These are phyloP conservation scores for Heliamphora exappendiculata DNA, from an alignment of 148 eudicot species.

Conservation along the genomic window DNA sequence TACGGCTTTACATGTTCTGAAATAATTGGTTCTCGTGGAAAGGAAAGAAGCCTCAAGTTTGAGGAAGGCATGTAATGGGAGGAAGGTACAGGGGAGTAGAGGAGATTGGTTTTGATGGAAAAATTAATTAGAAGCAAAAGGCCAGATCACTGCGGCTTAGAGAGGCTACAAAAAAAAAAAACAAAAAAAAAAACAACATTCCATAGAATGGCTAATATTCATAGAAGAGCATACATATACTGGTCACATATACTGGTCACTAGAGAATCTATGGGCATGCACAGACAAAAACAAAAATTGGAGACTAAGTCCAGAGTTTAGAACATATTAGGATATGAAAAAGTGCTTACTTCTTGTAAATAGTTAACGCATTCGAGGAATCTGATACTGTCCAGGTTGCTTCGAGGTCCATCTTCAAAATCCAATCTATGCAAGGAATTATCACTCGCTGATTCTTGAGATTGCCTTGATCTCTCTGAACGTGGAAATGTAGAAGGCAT, in stretches of 20 bases:
- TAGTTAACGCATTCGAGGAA: slow-evolving; percentile 89
- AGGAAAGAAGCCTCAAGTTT: not conserved
- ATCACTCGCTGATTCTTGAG: slow-evolving; percentile 51
- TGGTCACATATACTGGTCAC: not conserved
- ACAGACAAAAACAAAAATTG: not conserved
- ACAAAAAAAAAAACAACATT: not conserved
- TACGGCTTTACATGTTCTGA: not conserved
- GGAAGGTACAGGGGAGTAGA: not conserved
- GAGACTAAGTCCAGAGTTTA: not conserved
- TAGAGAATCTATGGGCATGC: not conserved
- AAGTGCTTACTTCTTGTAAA: slow-evolving; percentile 71
- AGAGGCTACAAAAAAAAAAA: not conserved
- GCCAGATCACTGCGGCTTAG: not conserved
- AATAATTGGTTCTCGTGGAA: not conserved
- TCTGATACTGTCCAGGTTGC: slow-evolving; percentile 79
- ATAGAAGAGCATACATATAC: not conserved
- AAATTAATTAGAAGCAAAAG: not conserved
- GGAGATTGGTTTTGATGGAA: not conserved
- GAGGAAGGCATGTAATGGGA: not conserved
- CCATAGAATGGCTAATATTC: slow-evolving; percentile 1
- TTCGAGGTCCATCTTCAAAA: slow-evolving; percentile 83
- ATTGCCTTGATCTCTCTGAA: slow-evolving; percentile 75
- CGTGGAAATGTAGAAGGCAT: slow-evolving; percentile 98
- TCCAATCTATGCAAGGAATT: slow-evolving; percentile 35
- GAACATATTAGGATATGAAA: not conserved